Percentiles rank a stretch among this genome's conserved stretches.
phyloP scores from a whole-genome alignment of 1,139 yeast genomes.

The Pichiaceae sp. region DNA sequence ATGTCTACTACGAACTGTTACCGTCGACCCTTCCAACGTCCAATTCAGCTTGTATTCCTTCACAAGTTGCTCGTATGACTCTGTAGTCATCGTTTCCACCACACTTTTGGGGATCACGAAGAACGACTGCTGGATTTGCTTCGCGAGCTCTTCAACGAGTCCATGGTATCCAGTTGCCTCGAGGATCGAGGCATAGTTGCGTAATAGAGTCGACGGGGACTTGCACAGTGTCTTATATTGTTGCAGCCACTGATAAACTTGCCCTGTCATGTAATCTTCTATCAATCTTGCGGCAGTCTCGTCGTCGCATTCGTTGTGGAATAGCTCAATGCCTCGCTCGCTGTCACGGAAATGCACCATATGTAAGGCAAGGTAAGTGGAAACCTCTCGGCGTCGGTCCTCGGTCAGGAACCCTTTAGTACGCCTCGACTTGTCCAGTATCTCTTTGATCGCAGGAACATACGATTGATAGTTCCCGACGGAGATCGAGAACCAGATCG shows the following conservation, averaged over 20 bases:
- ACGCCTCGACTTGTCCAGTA: constrained; percentile 22
- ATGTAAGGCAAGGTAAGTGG: constrained; percentile 36
- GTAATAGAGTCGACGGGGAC: not conserved
- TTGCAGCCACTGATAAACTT: constrained; percentile 4
- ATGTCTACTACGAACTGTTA: not conserved
- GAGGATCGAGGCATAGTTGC: not conserved
- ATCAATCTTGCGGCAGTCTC: not conserved
- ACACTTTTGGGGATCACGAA: constrained; percentile 4
- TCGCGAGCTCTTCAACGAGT: not conserved
- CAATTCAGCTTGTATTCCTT: constrained; percentile 23
- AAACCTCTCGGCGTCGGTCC: constrained; percentile 33
- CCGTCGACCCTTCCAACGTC: not conserved
- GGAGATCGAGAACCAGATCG: constrained; percentile 38
- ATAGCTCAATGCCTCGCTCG: constrained; percentile 28
- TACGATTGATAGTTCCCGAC: constrained; percentile 51
- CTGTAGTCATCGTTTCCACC: not conserved
- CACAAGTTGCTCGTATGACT: not conserved
- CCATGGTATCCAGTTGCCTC: not conserved
- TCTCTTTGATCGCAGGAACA: constrained; percentile 40
- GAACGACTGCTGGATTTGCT: not conserved
- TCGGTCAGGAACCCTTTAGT: constrained; percentile 17
- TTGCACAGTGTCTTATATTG: not conserved
- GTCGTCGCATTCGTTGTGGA: not conserved
- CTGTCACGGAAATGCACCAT: constrained; percentile 35
- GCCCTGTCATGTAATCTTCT: not conserved